Evolutionary conservation across 148 eudicot genomes (phyloP).

Genomic region (Pouteria glomerata): DNA sequence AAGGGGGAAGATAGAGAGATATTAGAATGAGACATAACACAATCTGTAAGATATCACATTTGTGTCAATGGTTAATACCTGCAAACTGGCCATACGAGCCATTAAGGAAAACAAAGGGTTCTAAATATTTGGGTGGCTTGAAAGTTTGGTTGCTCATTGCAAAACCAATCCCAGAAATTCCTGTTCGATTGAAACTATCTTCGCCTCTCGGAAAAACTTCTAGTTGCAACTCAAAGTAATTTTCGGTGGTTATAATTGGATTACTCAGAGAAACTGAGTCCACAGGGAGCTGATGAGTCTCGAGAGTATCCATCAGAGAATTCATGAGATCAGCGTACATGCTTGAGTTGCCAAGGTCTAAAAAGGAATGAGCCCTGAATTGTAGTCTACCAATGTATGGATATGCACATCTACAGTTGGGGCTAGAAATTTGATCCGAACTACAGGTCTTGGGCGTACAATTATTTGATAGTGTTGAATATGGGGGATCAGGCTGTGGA

Average conservation of each 20-base stretch:
- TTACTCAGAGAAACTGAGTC: constrained; percentile 58
- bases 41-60: constrained; percentile 2
- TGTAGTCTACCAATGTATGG: constrained; percentile 58
- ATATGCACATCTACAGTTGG: constrained; percentile 67
- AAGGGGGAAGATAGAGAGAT: not conserved
- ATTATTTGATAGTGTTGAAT: constrained; percentile 37
- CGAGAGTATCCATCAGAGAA: constrained; percentile 22
- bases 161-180: constrained; percentile 43
- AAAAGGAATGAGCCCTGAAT: constrained; percentile 66
- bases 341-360: constrained; percentile 27
- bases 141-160: constrained; percentile 58
- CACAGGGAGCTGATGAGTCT: constrained; percentile 40
- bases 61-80: constrained; percentile 30
- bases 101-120: constrained; percentile 58
- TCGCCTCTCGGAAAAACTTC: constrained; percentile 53
- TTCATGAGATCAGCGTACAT: constrained; percentile 30
- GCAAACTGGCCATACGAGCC: constrained; percentile 25
- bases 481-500: constrained; percentile 21
- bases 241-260: constrained; percentile 25
- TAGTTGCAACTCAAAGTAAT: constrained; percentile 40
- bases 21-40: not conserved
- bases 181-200: constrained; percentile 50
- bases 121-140: constrained; percentile 46
- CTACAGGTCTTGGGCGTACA: constrained; percentile 40
- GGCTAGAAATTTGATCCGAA: constrained; percentile 47